Percentiles rank a stretch among this genome's conserved stretches.
These are phyloP conservation scores for Mycena metata DNA, from an alignment of 768 basidiomycete species.

Conservation along the genomic window DNA sequence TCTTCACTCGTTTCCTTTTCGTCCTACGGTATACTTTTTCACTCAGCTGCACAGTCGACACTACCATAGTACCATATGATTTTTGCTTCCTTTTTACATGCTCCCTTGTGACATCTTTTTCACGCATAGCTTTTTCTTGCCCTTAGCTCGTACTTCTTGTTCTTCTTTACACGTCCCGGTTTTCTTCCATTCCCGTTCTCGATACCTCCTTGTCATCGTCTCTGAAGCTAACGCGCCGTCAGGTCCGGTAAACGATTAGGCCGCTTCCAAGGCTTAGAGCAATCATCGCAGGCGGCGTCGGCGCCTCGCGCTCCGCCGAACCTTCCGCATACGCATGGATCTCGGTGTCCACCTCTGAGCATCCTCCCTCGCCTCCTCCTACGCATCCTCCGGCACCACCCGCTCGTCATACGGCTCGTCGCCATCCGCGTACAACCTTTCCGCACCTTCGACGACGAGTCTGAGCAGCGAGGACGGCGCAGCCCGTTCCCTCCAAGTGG, in stretches of 20 bases:
- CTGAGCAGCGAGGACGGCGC: slow-evolving; percentile 61
- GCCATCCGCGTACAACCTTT: slow-evolving; percentile 44
- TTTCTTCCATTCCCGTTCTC: too few species aligned
- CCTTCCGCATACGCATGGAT: slow-evolving; percentile 43
- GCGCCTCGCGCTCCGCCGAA: slow-evolving; percentile 39
- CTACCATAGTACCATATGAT: too few species aligned
- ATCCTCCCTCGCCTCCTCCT: slow-evolving; percentile 11
- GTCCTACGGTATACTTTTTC: too few species aligned
- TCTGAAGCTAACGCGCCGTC: slow-evolving; percentile 53
- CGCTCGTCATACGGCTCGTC: slow-evolving; percentile 21
- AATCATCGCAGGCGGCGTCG: slow-evolving; percentile 34
- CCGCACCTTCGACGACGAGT: slow-evolving; percentile 47
- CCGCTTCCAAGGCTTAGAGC: slow-evolving; percentile 30
- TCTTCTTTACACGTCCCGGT: too few species aligned
- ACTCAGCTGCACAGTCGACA: too few species aligned
- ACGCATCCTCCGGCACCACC: slow-evolving; percentile 3
- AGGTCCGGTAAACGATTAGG: slow-evolving; percentile 29
- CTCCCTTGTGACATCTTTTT: too few species aligned
- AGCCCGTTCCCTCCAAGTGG: slow-evolving; percentile 87
- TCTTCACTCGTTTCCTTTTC: too few species aligned
- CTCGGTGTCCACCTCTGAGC: slow-evolving; percentile 32
- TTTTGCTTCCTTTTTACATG: not conserved
- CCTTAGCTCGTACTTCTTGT: too few species aligned
- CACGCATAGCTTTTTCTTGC: too few species aligned
- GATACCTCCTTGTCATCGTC: not conserved